phyloP scores from a whole-genome alignment of 345 rosid species.

The Populus nigra region DNA sequence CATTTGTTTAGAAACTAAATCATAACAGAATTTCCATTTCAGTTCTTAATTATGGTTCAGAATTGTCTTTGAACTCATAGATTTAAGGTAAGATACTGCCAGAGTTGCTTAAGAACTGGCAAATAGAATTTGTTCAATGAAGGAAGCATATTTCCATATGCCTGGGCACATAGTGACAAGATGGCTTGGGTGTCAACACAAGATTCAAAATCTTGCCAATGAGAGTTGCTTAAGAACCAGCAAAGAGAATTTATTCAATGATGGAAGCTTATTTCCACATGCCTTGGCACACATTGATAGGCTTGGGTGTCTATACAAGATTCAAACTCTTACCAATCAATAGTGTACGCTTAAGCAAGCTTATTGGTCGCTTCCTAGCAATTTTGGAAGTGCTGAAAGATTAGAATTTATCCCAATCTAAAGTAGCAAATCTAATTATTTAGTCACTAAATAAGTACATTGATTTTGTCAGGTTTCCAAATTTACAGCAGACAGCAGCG shows the following conservation, averaged over 20 bases:
- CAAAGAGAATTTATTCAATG: too few relatives aligned
- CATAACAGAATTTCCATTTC: background rate
- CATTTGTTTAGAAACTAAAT: background rate
- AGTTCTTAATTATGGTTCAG: background rate
- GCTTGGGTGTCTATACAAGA: background rate
- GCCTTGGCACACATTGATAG: too few relatives aligned
- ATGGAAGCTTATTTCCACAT: too few relatives aligned
- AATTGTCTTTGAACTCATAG: background rate
- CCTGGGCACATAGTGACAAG: too few relatives aligned
- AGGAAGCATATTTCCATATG: background rate
- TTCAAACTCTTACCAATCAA: background rate
- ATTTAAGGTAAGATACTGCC: too few relatives aligned
- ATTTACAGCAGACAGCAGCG: too few relatives aligned
- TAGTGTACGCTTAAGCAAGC: background rate
- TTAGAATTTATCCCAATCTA: background rate
- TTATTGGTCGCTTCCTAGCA: background rate
- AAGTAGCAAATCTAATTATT: background rate
- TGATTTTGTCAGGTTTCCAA: background rate
- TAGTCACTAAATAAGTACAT: background rate
- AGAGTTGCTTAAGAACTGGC: too few relatives aligned
- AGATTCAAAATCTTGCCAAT: too few relatives aligned
- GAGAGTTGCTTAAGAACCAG: too few relatives aligned
- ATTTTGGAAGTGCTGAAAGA: background rate
- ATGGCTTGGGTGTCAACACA: too few relatives aligned
- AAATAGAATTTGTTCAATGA: too few relatives aligned